phyloP scores from a whole-genome alignment of 306 rosid genomes.

The Pyrus bretschneideri region DNA sequence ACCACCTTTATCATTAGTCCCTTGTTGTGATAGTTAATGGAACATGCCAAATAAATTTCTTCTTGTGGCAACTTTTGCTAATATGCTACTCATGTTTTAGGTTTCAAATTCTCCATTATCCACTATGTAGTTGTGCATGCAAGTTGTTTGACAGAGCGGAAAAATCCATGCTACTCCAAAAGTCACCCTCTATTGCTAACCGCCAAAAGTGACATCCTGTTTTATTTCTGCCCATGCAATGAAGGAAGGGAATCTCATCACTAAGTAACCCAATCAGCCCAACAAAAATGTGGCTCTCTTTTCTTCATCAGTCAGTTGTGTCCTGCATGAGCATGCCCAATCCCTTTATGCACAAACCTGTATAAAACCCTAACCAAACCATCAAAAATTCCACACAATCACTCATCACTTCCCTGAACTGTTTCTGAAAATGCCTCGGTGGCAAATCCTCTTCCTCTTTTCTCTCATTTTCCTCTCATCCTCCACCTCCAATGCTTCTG shows the following conservation, averaged over 20 bases:
- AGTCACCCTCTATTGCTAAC: background rate
- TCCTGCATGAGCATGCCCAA: conserved; percentile 4
- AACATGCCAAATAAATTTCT: background rate
- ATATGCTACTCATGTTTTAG: background rate
- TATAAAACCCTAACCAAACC: background rate
- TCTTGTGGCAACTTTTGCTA: background rate
- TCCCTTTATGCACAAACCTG: background rate
- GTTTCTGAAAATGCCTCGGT: conserved; percentile 34
- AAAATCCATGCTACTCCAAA: background rate
- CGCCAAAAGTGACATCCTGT: background rate
- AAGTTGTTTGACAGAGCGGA: background rate
- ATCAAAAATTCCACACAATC: background rate
- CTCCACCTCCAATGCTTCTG: conserved; percentile 41
- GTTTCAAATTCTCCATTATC: background rate
- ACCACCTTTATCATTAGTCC: background rate
- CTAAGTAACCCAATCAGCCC: background rate
- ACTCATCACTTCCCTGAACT: background rate
- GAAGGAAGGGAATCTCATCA: background rate
- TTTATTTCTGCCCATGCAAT: background rate
- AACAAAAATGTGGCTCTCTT: conserved; percentile 16
- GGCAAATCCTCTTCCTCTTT: conserved; percentile 29
- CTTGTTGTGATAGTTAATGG: background rate
- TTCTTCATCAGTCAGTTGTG: conserved; percentile 21
- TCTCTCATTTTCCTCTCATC: conserved; percentile 35
- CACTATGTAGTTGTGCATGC: background rate